Conservation (phyloP, 305 asterid genomes). For the Fraxinus angustifolia region DNA sequence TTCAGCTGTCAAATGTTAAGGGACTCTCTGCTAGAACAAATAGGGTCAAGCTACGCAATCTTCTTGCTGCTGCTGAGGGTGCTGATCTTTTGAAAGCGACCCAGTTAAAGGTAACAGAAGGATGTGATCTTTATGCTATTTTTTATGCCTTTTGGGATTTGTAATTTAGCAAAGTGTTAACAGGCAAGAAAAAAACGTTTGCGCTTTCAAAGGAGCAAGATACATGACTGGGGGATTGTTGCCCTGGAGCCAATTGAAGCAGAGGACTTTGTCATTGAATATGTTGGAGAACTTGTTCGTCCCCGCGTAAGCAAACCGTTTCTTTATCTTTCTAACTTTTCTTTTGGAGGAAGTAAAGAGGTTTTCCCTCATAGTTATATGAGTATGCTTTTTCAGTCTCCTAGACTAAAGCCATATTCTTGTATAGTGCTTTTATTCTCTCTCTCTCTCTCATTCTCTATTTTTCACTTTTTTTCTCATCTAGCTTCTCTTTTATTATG, state of each 20-base stretch:
- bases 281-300: conserved; percentile 98
- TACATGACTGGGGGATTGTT: conserved; percentile 98
- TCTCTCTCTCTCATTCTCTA: not conserved
- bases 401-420: not conserved
- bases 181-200: conserved; percentile 93
- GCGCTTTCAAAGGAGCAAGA: conserved; percentile 92
- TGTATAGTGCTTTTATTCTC: not conserved
- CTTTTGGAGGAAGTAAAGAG: not conserved
- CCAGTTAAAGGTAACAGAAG: conserved; percentile 74
- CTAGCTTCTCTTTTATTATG: not conserved
- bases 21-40: conserved; percentile 95
- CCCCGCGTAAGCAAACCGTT: conserved; percentile 59
- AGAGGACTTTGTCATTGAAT: conserved; percentile 97
- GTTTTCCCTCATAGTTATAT: not conserved
- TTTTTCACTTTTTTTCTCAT: not conserved
- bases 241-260: conserved; percentile 97
- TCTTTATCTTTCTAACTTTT: not conserved
- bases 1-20: conserved; percentile 57
- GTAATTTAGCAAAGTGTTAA: conserved; percentile 19
- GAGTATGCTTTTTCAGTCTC: not conserved
- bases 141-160: conserved; percentile 12
- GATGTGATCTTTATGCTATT: conserved; percentile 10
- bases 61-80: conserved; percentile 99
- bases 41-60: conserved; percentile 88
- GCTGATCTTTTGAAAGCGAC: conserved; percentile 95